phyloP scores from a whole-genome alignment of 106 monocot species.

The Acorus gramineus region DNA sequence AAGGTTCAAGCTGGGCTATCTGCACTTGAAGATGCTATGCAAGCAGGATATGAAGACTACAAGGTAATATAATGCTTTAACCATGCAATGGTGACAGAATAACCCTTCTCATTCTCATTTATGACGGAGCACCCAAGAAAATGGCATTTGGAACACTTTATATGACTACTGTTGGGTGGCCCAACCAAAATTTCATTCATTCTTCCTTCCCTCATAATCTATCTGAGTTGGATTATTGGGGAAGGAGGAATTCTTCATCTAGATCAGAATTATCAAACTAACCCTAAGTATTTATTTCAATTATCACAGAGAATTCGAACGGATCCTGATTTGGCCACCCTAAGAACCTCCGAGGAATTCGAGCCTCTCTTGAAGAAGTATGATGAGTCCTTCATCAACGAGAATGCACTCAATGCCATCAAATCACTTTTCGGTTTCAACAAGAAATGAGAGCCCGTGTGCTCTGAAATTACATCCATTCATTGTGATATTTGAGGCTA shows the following conservation, averaged over 20 bases:
- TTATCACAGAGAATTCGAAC: slow-evolving; percentile 56
- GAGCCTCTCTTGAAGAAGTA: slow-evolving; percentile 73
- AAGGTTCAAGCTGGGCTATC: slow-evolving; percentile 93
- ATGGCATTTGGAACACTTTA: no score
- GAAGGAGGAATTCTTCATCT: no score
- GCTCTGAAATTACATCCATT: not conserved
- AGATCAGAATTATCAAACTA: no score
- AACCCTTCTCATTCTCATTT: no score
- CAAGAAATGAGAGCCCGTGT: slow-evolving; percentile 33
- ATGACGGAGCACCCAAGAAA: no score
- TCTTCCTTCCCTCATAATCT: no score
- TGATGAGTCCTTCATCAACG: slow-evolving; percentile 96
- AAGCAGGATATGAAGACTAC: slow-evolving; percentile 84
- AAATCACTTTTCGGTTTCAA: slow-evolving; percentile 91
- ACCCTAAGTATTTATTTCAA: not conserved
- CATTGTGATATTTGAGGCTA: no score
- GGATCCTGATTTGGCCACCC: slow-evolving; percentile 75
- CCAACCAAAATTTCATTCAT: no score
- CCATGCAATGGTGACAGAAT: no score
- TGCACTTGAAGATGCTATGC: slow-evolving; percentile 78
- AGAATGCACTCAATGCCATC: slow-evolving; percentile 87
- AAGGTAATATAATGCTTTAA: slow-evolving; percentile 27
- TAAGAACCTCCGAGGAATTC: slow-evolving; percentile 75
- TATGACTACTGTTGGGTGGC: no score
- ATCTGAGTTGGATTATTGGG: no score